phyloP scores from a whole-genome alignment of 2,329 filamentous ascomycete genomes.

The Neonectria neomacrospora region DNA sequence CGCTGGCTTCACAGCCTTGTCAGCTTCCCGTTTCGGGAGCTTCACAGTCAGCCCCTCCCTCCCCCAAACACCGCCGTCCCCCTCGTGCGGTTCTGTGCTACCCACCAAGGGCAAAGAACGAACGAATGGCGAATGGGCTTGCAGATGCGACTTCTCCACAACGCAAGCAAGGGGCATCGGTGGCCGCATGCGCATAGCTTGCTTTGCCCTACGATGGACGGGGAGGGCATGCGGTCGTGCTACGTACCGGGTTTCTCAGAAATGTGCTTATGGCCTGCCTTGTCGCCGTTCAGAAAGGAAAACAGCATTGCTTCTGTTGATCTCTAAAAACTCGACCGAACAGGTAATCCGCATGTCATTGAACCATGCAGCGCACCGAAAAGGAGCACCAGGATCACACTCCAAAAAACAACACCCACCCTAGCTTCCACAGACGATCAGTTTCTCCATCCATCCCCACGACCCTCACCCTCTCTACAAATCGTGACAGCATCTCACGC shows the following conservation, averaged over 20 bases:
- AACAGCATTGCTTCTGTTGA: neutral
- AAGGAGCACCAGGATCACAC: neutral
- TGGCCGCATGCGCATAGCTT: neutral
- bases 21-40: constrained; percentile 21
- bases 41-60: constrained; percentile 23
- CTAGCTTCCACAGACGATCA: neutral
- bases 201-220: neutral
- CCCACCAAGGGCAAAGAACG: no score
- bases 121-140: no score
- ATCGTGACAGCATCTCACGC: constrained; percentile 4
- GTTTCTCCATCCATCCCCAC: neutral
- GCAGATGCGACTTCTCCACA: neutral
- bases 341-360: neutral
- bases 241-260: neutral
- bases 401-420: no score
- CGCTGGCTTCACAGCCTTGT: constrained; percentile 23
- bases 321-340: neutral
- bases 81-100: neutral
- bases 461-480: neutral
- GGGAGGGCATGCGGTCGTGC: no score
- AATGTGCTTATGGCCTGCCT: neutral
- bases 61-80: constrained; percentile 6
- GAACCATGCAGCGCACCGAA: neutral
- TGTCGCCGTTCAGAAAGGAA: neutral
- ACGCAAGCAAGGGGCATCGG: neutral